Conservation (phyloP, 176 grass and related monocot genomes). For the Metroxylon sagu region DNA sequence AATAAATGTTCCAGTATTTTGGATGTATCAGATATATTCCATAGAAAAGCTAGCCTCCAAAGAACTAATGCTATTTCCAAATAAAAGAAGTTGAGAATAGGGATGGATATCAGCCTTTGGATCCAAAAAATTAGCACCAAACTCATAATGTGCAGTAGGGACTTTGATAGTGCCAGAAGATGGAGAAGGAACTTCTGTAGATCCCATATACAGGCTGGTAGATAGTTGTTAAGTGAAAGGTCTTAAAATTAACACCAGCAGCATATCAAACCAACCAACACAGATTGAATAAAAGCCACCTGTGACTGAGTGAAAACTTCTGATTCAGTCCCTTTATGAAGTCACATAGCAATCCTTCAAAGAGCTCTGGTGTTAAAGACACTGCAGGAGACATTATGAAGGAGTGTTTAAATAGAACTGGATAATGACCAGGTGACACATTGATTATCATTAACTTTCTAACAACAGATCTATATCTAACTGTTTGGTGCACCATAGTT, state of each 20-base stretch:
- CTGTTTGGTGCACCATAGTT: too few relatives aligned
- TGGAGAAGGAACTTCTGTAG: slow-evolving; percentile 75
- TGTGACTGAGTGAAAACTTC: slow-evolving; percentile 47
- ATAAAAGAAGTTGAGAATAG: background rate
- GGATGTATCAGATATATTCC: slow-evolving; percentile 1
- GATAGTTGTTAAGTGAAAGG: slow-evolving; percentile 22
- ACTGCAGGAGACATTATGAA: slow-evolving; percentile 21
- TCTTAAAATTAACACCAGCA: background rate
- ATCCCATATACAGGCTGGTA: slow-evolving; percentile 81
- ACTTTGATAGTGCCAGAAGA: slow-evolving; percentile 78
- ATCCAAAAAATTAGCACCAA: slow-evolving; percentile 95
- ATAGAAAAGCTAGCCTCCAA: background rate
- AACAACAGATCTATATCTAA: too few relatives aligned
- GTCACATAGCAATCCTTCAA: slow-evolving; percentile 52
- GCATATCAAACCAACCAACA: background rate
- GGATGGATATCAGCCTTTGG: slow-evolving; percentile 51
- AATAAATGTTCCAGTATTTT: slow-evolving; percentile 8
- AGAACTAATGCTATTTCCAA: background rate
- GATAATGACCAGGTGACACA: too few relatives aligned
- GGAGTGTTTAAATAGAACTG: background rate
- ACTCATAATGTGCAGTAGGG: slow-evolving; percentile 84
- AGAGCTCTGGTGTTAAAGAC: slow-evolving; percentile 37
- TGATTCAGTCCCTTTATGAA: slow-evolving; percentile 38
- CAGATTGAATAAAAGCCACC: slow-evolving; percentile 16
- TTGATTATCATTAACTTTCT: too few relatives aligned